Evolutionary conservation across 345 rosid genomes (phyloP), one percentile per base, ranked within the genome.

Genomic region (Eucalyptus melliodora): DNA sequence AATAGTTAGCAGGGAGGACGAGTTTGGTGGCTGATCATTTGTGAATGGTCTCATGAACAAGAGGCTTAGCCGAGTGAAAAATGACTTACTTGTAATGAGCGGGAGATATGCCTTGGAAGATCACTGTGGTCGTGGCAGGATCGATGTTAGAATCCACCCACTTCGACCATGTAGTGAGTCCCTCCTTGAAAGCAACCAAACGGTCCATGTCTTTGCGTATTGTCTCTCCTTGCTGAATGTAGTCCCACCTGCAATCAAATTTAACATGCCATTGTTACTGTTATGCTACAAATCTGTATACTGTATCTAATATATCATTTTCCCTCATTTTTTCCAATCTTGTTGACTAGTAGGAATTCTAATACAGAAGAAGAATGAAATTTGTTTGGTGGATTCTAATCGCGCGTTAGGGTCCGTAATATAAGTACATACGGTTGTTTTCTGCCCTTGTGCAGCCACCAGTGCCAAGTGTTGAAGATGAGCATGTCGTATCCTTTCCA

Each of bases 361-460:
- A 37, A 77, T 40, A 19, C 83, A 19, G 83, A 24, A 37, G 19
- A 69, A 31, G 45, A 72, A 72, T 37, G 45, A 72, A 72, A 37
- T 72, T 69, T 69, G 26, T 17, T 10, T 10, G 45, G 45, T 53
- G 11, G 82, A 37, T 34, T 5, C 16, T 6, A 77, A 77, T 77
- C 45, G 2, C 6, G 83, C 13, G 42, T 77, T 37, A 40, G 47
- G 83, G 47, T 40, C 15, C 1, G 47, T 11, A 21, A 40, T 21
- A 21, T 19, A 37, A 56, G 42, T 60, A 67, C 93, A 55, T 91
- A 95, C 96, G 96, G 95, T 86, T 95, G 95, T 80, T 90, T 86
- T 14, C 94, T 93, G 86, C 95, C 97, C 86, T 53, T 92, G 51
- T 95, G 97, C 62, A 93, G 93, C 96, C 96, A 95, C 97, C 97